These are phyloP conservation scores for Sphaerulina musiva DNA, from an alignment of 2,329 filamentous ascomycete species.

Conservation along the genomic window DNA sequence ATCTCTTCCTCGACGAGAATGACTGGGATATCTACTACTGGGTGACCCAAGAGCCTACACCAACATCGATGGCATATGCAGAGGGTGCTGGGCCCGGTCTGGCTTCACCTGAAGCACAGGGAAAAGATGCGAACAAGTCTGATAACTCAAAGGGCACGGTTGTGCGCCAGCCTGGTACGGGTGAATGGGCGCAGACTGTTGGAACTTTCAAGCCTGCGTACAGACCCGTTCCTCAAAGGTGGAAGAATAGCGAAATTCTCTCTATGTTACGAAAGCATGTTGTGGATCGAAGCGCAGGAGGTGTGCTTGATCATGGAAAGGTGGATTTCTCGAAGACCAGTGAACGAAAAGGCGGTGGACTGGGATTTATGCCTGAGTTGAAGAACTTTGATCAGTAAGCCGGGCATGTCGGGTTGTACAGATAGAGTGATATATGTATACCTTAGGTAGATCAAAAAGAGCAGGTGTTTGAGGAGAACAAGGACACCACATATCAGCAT, in stretches of 20 bases:
- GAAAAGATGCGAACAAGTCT: constrained; percentile 31
- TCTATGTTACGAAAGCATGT: constrained; percentile 74
- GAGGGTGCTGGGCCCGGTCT: constrained; percentile 46
- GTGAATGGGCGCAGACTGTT: constrained; percentile 95
- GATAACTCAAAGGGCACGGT: constrained; percentile 31
- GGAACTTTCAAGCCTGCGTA: constrained; percentile 93
- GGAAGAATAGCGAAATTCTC: constrained; percentile 77
- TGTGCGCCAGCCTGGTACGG: constrained; percentile 50
- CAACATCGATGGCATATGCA: constrained; percentile 52
- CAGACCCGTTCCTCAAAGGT: constrained; percentile 77
- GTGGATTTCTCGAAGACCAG: constrained; percentile 10
- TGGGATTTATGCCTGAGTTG: constrained; percentile 48
- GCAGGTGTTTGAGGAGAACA: too few species aligned
- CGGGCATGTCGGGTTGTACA: background rate
- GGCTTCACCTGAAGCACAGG: constrained; percentile 42
- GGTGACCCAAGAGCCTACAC: constrained; percentile 76
- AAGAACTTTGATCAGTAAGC: constrained; percentile 40
- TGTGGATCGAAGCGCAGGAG: constrained; percentile 58
- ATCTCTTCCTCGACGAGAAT: constrained; percentile 93
- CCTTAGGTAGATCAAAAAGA: too few species aligned
- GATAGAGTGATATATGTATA: background rate
- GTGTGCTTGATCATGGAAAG: constrained; percentile 34
- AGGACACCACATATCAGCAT: too few species aligned
- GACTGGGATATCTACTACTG: constrained; percentile 99
- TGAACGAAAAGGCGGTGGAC: constrained; percentile 36